Percentiles rank a stretch among this genome's conserved stretches.
phyloP scores from a whole-genome alignment of 441 rosid genomes.

The Erodium texanum region DNA sequence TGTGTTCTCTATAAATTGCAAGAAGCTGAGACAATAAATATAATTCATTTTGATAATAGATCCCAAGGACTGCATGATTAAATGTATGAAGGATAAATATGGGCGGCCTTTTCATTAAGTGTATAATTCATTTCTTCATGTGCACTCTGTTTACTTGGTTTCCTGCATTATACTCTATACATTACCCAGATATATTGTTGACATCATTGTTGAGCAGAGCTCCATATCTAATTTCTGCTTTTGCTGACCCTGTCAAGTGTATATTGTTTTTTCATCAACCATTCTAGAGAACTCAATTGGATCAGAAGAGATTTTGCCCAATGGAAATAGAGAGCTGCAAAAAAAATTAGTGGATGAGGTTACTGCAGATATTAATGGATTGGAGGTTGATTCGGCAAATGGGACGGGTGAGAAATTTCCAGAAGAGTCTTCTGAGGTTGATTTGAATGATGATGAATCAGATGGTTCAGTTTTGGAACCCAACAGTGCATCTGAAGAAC shows the following conservation, averaged over 20 bases:
- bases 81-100: not conserved
- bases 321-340: conserved; percentile 24
- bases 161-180: not conserved
- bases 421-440: conserved; percentile 35
- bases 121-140: not conserved
- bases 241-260: not conserved
- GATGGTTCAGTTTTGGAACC: conserved; percentile 28
- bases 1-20: not conserved
- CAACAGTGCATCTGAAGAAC: conserved; percentile 19
- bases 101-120: not conserved
- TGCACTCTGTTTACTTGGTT: not conserved
- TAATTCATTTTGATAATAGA: not conserved
- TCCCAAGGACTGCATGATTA: not conserved
- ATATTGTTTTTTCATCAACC: conserved; percentile 23
- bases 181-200: not conserved
- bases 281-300: conserved; percentile 36
- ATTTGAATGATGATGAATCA: conserved; percentile 28
- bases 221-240: not conserved
- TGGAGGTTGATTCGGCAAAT: conserved; percentile 30
- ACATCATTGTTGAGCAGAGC: not conserved
- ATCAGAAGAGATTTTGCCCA: conserved; percentile 18
- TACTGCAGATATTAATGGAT: conserved; percentile 22
- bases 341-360: conserved; percentile 27
- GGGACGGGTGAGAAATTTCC: conserved; percentile 27
- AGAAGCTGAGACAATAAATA: not conserved